Conservation (phyloP, 179 eudicot species). For the Monotropa hypopitys region DNA sequence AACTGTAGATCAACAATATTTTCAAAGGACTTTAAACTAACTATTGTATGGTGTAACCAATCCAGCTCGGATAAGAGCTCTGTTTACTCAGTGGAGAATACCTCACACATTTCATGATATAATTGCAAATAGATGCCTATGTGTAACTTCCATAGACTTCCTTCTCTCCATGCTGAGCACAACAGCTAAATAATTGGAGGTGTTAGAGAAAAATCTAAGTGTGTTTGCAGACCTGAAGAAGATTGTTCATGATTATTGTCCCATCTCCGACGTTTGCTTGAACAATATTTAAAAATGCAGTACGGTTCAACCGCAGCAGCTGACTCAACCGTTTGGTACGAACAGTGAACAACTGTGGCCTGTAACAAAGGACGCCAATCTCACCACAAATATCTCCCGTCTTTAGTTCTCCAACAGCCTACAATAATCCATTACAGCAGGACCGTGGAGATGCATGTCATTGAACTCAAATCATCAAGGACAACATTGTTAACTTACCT, state of each 20-base stretch:
- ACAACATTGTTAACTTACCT: background rate
- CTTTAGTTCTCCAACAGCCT: constrained; percentile 60
- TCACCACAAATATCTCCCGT: constrained; percentile 75
- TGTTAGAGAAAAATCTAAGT: too few relatives aligned
- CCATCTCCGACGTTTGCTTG: constrained; percentile 94
- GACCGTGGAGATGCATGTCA: constrained; percentile 29
- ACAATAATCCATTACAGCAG: constrained; percentile 48
- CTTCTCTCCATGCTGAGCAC: background rate
- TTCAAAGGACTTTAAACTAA: background rate
- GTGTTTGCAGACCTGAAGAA: constrained; percentile 45
- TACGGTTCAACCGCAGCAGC: constrained; percentile 62
- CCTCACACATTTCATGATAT: background rate
- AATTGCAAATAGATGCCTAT: background rate
- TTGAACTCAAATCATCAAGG: constrained; percentile 9
- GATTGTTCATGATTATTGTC: constrained; percentile 83
- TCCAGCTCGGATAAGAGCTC: background rate
- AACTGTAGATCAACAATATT: background rate
- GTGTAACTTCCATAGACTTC: background rate
- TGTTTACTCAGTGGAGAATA: background rate
- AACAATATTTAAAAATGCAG: constrained; percentile 58
- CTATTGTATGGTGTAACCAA: background rate
- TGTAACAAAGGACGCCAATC: constrained; percentile 82
- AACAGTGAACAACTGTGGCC: constrained; percentile 80
- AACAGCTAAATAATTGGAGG: background rate
- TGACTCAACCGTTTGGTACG: constrained; percentile 70